These are phyloP conservation scores for Glycine soja DNA, from an alignment of 306 rosid genomes.

Conservation along the genomic window DNA sequence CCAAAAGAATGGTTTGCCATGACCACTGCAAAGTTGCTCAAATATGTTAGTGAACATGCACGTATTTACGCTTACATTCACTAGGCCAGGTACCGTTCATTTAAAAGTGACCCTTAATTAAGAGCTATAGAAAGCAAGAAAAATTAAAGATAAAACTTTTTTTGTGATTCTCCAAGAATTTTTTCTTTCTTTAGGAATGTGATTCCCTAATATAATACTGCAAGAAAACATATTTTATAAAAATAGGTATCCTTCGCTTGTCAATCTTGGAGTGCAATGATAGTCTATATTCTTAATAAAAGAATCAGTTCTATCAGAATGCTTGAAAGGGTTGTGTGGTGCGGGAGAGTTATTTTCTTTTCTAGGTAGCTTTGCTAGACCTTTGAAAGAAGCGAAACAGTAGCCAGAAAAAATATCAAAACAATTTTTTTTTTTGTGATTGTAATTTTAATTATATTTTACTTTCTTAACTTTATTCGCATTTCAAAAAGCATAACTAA, in stretches of 20 bases:
- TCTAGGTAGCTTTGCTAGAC: conserved; percentile 12
- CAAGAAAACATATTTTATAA: conserved; percentile 31
- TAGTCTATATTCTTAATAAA: conserved; percentile 3
- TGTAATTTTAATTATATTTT: not conserved
- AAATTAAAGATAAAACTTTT: not conserved
- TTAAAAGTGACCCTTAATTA: conserved; percentile 23
- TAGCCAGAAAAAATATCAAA: not conserved
- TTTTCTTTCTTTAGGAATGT: conserved; percentile 36
- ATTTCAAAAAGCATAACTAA: conserved; percentile 5
- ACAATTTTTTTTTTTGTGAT: not conserved
- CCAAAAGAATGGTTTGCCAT: conserved; percentile 86
- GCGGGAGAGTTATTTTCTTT: conserved; percentile 20
- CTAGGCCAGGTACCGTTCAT: conserved; percentile 28
- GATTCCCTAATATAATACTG: conserved; percentile 22
- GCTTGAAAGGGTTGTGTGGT: conserved; percentile 44
- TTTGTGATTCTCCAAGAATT: conserved; percentile 9
- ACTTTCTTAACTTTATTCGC: not conserved
- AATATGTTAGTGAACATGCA: conserved; percentile 35
- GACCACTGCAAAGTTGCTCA: conserved; percentile 81
- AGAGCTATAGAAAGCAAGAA: not conserved
- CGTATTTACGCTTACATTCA: not conserved
- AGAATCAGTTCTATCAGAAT: conserved; percentile 46
- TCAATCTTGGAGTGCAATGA: conserved; percentile 39
- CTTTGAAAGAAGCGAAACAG: conserved; percentile 1
- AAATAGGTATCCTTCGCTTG: conserved; percentile 38